Evolutionary conservation across 116 monocot genomes (phyloP).

Genomic region (Posidonia oceanica): DNA sequence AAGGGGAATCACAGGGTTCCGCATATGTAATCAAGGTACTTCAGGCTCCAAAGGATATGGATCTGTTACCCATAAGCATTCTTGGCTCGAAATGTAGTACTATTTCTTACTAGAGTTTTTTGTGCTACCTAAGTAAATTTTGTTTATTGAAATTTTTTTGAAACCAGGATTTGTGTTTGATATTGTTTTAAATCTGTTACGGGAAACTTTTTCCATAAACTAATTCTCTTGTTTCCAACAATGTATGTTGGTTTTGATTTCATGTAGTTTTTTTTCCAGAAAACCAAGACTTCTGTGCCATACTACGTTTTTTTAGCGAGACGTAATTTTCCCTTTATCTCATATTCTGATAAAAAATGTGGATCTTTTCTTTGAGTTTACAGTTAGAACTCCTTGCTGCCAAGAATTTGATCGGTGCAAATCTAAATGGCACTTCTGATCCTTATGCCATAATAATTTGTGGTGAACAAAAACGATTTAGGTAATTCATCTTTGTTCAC

Average conservation of each 20-base stretch:
- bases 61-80: background rate
- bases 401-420: conserved; percentile 87
- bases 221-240: background rate
- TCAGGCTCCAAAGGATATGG: background rate
- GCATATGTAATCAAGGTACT: conserved; percentile 70
- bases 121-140: too few relatives aligned
- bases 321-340: background rate
- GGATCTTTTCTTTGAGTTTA: conserved; percentile 11
- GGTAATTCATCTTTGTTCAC: conserved; percentile 25
- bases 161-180: too few relatives aligned
- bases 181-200: too few relatives aligned
- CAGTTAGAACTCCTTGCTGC: conserved; percentile 92
- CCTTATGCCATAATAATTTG: conserved; percentile 88
- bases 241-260: background rate
- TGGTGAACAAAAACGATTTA: conserved; percentile 84
- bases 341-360: conserved; percentile 2
- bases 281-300: background rate
- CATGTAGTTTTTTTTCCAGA: background rate
- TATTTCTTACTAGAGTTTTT: too few relatives aligned
- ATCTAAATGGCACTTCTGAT: conserved; percentile 93
- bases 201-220: too few relatives aligned
- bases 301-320: background rate
- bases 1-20: conserved; percentile 49
- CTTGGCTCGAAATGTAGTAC: too few relatives aligned
- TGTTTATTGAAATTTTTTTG: too few relatives aligned